phyloP scores from a whole-genome alignment of 208 protist species.

The Leptomonas pyrrhocoris region DNA sequence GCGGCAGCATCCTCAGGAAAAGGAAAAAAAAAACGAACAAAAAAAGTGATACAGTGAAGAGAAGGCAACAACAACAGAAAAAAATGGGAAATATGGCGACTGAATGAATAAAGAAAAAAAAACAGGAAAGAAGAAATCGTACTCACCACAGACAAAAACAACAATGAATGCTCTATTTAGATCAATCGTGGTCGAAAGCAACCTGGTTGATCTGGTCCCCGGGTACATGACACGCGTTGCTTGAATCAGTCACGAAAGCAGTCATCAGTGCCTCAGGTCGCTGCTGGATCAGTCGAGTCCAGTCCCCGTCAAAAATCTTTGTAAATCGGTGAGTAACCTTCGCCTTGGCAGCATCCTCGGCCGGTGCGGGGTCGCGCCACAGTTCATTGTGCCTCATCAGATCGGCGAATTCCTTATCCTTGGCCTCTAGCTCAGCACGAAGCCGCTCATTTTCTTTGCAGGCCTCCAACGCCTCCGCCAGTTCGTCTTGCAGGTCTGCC shows the following conservation, averaged over 20 bases:
- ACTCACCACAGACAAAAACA: neutral
- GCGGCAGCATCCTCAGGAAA: neutral
- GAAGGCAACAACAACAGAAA: too few relatives aligned
- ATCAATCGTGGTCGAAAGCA: constrained; percentile 45
- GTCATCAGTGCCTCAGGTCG: constrained; percentile 57
- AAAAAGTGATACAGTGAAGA: neutral
- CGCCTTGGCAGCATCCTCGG: constrained; percentile 35
- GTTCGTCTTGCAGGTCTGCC: constrained; percentile 30
- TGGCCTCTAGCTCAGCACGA: constrained; percentile 20
- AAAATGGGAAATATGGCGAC: too few relatives aligned
- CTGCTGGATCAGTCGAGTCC: constrained; percentile 50
- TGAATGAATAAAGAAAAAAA: neutral
- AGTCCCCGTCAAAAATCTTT: constrained; percentile 70
- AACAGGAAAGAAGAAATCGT: neutral
- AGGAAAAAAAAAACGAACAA: neutral
- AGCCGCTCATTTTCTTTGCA: constrained; percentile 38
- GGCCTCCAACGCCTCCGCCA: constrained; percentile 20
- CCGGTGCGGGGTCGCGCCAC: constrained; percentile 31
- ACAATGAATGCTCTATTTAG: neutral
- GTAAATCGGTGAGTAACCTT: constrained; percentile 55
- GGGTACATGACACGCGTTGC: constrained; percentile 69
- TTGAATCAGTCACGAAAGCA: constrained; percentile 68
- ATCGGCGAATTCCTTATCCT: constrained; percentile 43
- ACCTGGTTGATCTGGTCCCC: constrained; percentile 55
- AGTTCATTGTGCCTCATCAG: constrained; percentile 37